Percentiles rank a stretch among this genome's conserved stretches.
Evolutionary conservation across 805 yeast genomes (phyloP).

Genomic region (Kazachstania viticola): DNA sequence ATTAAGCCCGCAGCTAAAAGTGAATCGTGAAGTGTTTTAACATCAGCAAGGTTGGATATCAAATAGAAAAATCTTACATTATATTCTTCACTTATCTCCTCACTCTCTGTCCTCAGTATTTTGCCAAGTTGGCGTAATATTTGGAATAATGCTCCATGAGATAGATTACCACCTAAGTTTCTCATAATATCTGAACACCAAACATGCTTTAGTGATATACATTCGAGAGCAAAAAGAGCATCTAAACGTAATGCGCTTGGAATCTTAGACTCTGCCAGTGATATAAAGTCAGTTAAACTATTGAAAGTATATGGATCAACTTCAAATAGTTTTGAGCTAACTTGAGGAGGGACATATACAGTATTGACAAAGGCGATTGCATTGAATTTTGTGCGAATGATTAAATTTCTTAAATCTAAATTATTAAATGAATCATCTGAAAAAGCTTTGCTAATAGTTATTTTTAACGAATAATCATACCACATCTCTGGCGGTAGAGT

Average conservation of each 20-base stretch:
- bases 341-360: constrained; percentile 42
- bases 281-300: constrained; percentile 59
- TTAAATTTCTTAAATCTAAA: constrained; percentile 41
- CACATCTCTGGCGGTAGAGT: constrained; percentile 51
- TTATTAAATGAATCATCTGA: constrained; percentile 43
- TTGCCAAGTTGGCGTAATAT: constrained; percentile 53
- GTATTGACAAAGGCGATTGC: constrained; percentile 56
- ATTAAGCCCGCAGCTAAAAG: constrained; percentile 69
- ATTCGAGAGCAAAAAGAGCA: constrained; percentile 57
- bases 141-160: constrained; percentile 74
- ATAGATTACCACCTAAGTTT: constrained; percentile 73
- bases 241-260: constrained; percentile 43
- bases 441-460: constrained; percentile 64
- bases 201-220: constrained; percentile 51
- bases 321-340: constrained; percentile 57
- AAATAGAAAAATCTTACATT: constrained; percentile 44
- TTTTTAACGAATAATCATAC: constrained; percentile 50
- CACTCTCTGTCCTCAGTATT: constrained; percentile 31
- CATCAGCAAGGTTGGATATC: constrained; percentile 48
- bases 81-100: constrained; percentile 36
- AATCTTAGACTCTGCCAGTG: constrained; percentile 45
- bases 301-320: constrained; percentile 60
- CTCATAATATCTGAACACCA: constrained; percentile 72
- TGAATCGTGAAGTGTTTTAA: constrained; percentile 42
- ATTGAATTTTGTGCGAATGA: constrained; percentile 52